Evolutionary conservation across 108 stramenopile species (phyloP).

Genomic region (Stephanodiscus minutulus): DNA sequence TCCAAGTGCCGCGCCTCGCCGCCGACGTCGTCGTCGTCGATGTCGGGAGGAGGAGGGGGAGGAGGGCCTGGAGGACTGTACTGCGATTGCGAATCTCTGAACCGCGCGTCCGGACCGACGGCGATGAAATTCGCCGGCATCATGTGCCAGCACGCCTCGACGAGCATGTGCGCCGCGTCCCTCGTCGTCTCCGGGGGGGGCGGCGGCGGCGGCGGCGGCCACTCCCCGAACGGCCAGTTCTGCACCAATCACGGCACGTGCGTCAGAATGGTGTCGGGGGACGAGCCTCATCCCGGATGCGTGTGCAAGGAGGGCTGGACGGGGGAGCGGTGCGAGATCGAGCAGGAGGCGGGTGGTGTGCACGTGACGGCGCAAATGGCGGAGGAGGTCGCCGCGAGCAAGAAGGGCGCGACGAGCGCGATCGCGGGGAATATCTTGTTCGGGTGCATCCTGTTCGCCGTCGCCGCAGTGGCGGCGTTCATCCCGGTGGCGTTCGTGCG

Average conservation of each 20-base stretch:
- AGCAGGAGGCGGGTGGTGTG: neutral
- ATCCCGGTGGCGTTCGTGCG: neutral
- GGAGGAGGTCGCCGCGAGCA: neutral
- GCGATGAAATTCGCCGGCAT: constrained; percentile 20
- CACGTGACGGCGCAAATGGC: neutral
- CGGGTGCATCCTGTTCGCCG: neutral
- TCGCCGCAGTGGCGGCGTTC: neutral
- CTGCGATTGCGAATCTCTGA: constrained; percentile 16
- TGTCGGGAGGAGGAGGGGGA: neutral
- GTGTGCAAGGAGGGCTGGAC: constrained; percentile 13
- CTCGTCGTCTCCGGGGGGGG: too few relatives aligned
- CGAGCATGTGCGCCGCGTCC: constrained; percentile 18
- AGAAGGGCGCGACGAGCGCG: constrained; percentile 1
- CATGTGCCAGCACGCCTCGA: constrained; percentile 27
- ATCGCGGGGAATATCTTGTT: constrained; percentile 10
- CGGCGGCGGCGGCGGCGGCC: too few relatives aligned
- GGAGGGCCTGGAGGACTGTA: constrained; percentile 5
- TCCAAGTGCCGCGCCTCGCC: neutral
- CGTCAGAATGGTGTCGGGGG: constrained; percentile 17
- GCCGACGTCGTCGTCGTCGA: too few relatives aligned
- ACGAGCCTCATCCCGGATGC: constrained; percentile 20
- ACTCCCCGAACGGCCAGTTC: constrained; percentile 10
- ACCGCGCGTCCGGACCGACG: neutral
- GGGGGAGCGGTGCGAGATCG: constrained; percentile 18
- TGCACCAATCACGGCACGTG: constrained; percentile 28